Evolutionary conservation across 768 basidiomycete species (phyloP).

Genomic region (Amanita brunnescens): DNA sequence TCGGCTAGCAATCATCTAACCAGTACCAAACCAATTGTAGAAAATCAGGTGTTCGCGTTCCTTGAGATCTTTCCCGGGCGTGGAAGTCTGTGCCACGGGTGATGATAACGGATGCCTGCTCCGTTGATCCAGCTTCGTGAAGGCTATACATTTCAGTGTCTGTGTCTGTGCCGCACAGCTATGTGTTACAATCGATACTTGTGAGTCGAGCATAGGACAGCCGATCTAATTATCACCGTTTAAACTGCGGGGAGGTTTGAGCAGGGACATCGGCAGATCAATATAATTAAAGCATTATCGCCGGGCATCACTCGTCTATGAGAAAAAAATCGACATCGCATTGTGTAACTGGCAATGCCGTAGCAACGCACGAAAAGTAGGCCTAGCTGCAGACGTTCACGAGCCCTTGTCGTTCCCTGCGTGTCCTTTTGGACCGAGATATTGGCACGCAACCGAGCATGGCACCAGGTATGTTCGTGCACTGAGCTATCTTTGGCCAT

Average conservation of each 20-base stretch:
- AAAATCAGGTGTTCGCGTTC: background rate
- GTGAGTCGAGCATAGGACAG: background rate
- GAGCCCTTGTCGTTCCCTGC: too few species aligned
- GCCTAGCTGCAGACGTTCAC: background rate
- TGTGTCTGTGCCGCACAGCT: background rate
- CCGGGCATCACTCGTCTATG: background rate
- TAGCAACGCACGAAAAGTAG: background rate
- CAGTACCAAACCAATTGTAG: background rate
- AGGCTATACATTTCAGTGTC: background rate
- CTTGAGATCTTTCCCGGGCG: background rate
- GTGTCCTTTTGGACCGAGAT: background rate
- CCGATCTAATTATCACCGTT: background rate
- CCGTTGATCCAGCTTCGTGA: background rate
- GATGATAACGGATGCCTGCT: too few species aligned
- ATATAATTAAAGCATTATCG: constrained; percentile 1
- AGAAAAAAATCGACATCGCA: background rate
- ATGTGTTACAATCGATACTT: background rate
- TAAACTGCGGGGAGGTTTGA: background rate
- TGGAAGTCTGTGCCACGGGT: background rate
- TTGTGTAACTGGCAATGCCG: background rate
- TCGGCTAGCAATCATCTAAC: background rate
- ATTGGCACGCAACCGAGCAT: background rate
- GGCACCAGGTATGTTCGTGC: background rate
- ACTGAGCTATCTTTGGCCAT: background rate
- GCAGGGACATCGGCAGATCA: background rate